A percentile compares a stretch with the other conserved stretches of the same genome.
Conservation (phyloP, 495 filamentous ascomycete genomes). For the Lophiotrema nucula region DNA sequence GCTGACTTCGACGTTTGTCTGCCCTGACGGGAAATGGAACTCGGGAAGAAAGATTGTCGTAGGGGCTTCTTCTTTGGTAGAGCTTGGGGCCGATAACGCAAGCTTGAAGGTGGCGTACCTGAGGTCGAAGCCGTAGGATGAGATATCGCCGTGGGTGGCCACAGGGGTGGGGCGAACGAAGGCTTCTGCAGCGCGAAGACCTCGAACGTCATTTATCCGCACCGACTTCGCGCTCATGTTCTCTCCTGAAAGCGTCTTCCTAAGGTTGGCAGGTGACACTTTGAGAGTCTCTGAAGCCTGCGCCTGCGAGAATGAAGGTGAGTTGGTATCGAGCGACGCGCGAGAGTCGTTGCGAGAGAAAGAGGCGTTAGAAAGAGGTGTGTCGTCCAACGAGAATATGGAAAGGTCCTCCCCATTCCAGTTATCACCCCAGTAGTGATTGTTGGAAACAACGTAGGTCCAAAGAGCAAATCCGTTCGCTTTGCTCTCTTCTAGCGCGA, state of each 20-base stretch:
- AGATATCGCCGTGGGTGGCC: constrained; percentile 64
- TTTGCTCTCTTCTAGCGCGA: constrained; percentile 76
- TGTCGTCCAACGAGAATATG: constrained; percentile 81
- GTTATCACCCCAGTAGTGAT: constrained; percentile 85
- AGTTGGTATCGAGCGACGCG: constrained; percentile 50
- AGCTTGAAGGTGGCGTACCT: constrained; percentile 42
- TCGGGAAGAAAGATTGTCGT: constrained; percentile 87
- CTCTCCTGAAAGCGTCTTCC: constrained; percentile 59
- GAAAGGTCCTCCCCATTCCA: constrained; percentile 98
- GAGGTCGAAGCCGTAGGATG: constrained; percentile 70
- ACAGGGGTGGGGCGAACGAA: constrained; percentile 86
- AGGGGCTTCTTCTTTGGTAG: constrained; percentile 56
- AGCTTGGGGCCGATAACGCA: constrained; percentile 30
- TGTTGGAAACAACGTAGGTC: constrained; percentile 81
- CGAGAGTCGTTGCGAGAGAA: constrained; percentile 37
- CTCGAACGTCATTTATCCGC: constrained; percentile 36
- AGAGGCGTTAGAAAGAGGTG: constrained; percentile 57
- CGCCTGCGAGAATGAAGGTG: constrained; percentile 59
- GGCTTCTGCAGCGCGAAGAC: constrained; percentile 87
- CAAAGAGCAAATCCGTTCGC: constrained; percentile 85
- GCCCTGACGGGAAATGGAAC: constrained; percentile 82
- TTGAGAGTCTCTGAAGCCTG: constrained; percentile 46
- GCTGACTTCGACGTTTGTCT: constrained; percentile 67
- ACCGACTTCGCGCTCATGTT: constrained; percentile 42
- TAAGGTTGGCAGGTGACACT: constrained; percentile 67